Conservation (phyloP, 164 flowering plant genomes). For the Vitis cinerea region DNA sequence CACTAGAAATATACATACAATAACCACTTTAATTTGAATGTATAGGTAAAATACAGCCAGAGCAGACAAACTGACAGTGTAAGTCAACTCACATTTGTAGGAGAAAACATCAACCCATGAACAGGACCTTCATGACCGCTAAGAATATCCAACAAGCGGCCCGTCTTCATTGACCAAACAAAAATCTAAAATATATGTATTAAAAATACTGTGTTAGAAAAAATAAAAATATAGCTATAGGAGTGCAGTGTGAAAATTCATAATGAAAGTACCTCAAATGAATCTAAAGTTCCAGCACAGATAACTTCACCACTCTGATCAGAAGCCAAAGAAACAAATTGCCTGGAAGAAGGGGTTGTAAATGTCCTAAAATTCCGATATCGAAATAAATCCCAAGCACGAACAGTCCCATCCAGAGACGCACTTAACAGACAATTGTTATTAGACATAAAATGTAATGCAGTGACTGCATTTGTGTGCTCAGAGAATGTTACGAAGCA, state of each 20-base stretch:
- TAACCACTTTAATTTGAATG: neutral
- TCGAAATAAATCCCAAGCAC: conserved; percentile 97
- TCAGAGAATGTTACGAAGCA: conserved; percentile 93
- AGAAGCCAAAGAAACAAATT: conserved; percentile 94
- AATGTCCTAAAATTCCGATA: conserved; percentile 93
- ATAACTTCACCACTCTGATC: conserved; percentile 98
- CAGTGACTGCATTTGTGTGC: conserved; percentile 95
- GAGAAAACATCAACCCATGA: conserved; percentile 94
- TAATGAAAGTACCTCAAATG: conserved; percentile 71
- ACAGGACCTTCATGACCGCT: conserved; percentile 99
- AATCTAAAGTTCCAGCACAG: conserved; percentile 97
- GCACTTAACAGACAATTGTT: conserved; percentile 90
- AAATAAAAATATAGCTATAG: neutral
- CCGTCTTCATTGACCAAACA: conserved; percentile 99
- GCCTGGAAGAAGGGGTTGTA: conserved; percentile 82
- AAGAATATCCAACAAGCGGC: conserved; percentile 86
- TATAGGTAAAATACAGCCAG: too few relatives aligned
- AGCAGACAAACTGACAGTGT: neutral
- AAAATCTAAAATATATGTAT: conserved; percentile 51
- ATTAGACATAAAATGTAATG: conserved; percentile 84
- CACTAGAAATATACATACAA: neutral
- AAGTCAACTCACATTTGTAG: conserved; percentile 66
- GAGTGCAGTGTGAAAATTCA: neutral
- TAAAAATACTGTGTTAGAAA: conserved; percentile 10
- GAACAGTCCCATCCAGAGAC: conserved; percentile 97